Base-by-base conservation (phyloP, 257 asterid genomes). In the Nicotiana tomentosiformis region DNA sequence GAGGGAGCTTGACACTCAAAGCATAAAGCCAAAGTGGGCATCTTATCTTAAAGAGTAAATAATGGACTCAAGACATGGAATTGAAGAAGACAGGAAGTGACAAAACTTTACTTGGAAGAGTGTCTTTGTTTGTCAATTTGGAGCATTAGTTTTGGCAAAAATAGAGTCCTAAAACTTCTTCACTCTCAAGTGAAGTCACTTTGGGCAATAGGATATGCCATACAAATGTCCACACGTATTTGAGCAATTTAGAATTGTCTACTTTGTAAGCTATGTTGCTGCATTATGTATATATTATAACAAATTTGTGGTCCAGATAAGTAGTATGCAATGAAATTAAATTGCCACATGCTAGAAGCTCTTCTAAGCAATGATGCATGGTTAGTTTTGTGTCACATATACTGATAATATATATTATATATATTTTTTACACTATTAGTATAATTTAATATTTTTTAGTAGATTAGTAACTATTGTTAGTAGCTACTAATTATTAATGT, bases 171-270 rank as follows among this genome's bases (percentile, higher is more conserved):
- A 88, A 37, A 80, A 49, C 53, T 76, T 55, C 91, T 90, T 90
- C 87, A 86, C 91, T 88, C 91, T 85, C 91, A 88, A 89, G 88
- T 80, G 88, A 89, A 86, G 91, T 88, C 86, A 88, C 88, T 87
- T 58, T 82, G 86, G 66, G 81, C 84, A 78, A 83, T 74, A 70
- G 84, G 62, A 86, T 33, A 46, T 68, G 78, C 60, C 56, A 62
- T 55, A 64, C n/a, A 79, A 43, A 39, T 53, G 65, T 23, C 20
- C 18, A 43, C 6, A 30, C 64, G 23, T 49, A 82, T 26, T 32
- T 15, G n/a, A 30, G 69, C 56, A 74, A 10, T 86, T 35, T 61
- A 53, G 60, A 14, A 12, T 55, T 55, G 2, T 55, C 60, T 55
- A 12, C n/a, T 15, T 53, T 53, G 58, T 53, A 53, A 55, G 17